Percentiles rank a stretch among this genome's conserved stretches.
Evolutionary conservation across 1,139 yeast genomes (phyloP).

Genomic region (Candida pseudocylindracea): DNA sequence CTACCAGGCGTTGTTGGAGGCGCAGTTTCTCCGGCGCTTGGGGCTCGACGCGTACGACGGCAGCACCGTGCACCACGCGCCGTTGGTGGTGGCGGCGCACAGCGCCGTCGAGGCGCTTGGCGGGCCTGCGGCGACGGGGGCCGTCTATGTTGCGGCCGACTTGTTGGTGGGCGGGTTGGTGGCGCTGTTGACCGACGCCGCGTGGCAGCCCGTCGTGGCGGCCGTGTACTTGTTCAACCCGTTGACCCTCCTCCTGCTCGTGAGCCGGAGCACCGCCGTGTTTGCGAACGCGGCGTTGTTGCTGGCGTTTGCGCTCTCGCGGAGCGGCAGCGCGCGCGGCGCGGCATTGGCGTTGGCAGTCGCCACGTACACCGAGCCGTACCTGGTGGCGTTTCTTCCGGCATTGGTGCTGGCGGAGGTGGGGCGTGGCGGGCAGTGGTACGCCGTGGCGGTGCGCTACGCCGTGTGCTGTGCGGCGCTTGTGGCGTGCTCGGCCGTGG

Average conservation of each 20-base stretch:
- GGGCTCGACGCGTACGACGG: conserved; percentile 56
- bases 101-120: conserved; percentile 12
- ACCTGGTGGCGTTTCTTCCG: conserved; percentile 31
- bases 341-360: conserved; percentile 34
- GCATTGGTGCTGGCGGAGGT: conserved; percentile 11
- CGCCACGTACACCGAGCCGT: conserved; percentile 44
- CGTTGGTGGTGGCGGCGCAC: conserved; percentile 31
- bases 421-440: conserved; percentile 2
- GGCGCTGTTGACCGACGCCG: conserved; percentile 14
- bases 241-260: conserved; percentile 37
- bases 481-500: conserved; percentile 10
- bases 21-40: conserved; percentile 43
- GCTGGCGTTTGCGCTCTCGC: conserved; percentile 23
- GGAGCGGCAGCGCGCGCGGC: conserved; percentile 14
- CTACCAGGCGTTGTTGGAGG: conserved; percentile 49
- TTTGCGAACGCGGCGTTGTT: conserved; percentile 37
- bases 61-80: conserved; percentile 75
- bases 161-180: conserved; percentile 16
- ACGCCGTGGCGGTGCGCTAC: conserved; percentile 7
- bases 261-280: conserved; percentile 45
- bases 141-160: conserved; percentile 19
- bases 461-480: conserved; percentile 12
- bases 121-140: conserved; percentile 7
- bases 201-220: conserved; percentile 6
- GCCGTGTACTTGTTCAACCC: conserved; percentile 67